Conservation (phyloP, 257 asterid species). For the Nicotiana noctiflora region DNA sequence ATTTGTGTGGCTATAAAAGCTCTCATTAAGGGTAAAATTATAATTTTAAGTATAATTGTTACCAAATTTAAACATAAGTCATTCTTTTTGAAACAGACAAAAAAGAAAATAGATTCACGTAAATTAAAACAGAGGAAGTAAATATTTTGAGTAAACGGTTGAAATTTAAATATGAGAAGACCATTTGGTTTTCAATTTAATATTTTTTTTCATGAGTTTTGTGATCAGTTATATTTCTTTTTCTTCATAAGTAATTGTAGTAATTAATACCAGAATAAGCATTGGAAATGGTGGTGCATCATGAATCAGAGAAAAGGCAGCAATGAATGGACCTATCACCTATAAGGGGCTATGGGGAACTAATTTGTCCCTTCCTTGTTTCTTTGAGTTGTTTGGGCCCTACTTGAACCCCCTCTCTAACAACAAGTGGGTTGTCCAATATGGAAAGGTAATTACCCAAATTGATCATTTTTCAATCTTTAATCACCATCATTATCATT, state of each 20-base stretch:
- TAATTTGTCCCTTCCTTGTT: conserved; percentile 5
- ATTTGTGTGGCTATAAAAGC: too few species aligned
- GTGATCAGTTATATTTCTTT: not conserved
- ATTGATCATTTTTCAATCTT: too few species aligned
- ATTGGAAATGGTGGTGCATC: conserved; percentile 27
- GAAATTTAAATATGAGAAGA: not conserved
- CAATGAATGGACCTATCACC: conserved; percentile 1
- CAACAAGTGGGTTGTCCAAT: conserved; percentile 9
- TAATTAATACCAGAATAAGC: not conserved
- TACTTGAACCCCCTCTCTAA: not conserved
- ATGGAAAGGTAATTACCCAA: not conserved
- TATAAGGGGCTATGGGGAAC: not conserved
- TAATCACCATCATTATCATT: not conserved
- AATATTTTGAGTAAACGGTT: too few species aligned
- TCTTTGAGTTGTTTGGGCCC: conserved; percentile 1
- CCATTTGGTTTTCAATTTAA: not conserved
- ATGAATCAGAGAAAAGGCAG: conserved; percentile 17
- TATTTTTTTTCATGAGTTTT: not conserved
- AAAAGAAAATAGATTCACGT: too few species aligned
- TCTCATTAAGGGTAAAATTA: too few species aligned
- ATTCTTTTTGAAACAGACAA: too few species aligned
- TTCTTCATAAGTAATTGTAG: not conserved
- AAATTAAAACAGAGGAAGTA: too few species aligned
- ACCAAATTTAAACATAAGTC: too few species aligned
- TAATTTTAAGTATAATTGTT: too few species aligned